Conservation (phyloP, 176 grass and related monocot genomes). For the Carex myosuroides region DNA sequence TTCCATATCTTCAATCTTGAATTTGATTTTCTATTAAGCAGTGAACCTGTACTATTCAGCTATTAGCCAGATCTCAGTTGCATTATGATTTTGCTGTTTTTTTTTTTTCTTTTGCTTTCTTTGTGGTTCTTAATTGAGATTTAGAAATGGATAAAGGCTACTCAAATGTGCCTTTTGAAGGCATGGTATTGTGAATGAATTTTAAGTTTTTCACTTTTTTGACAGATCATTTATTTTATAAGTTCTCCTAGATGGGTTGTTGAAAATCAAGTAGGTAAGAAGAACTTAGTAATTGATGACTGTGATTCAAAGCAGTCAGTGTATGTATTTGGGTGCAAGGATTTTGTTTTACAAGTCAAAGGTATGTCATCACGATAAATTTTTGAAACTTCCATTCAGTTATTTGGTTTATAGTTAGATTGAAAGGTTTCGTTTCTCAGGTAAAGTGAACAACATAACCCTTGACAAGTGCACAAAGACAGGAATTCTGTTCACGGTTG, state of each 20-base stretch:
- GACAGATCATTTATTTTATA: neutral
- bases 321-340: slow-evolving; percentile 89
- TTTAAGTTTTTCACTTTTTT: slow-evolving; percentile 1
- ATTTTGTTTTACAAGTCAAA: slow-evolving; percentile 94
- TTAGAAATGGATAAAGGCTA: neutral
- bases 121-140: neutral
- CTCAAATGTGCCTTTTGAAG: neutral
- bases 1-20: neutral
- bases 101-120: neutral
- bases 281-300: slow-evolving; percentile 75
- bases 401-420: slow-evolving; percentile 10
- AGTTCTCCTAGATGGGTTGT: slow-evolving; percentile 64
- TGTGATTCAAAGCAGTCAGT: slow-evolving; percentile 94
- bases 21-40: neutral
- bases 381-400: neutral
- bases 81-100: neutral
- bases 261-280: slow-evolving; percentile 90
- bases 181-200: neutral
- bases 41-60: neutral
- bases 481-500: slow-evolving; percentile 80
- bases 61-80: neutral
- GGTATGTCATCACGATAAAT: slow-evolving; percentile 44
- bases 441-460: slow-evolving; percentile 99
- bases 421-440: slow-evolving; percentile 32
- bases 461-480: slow-evolving; percentile 96